Percentiles rank a stretch among this genome's conserved stretches.
phyloP scores from a whole-genome alignment of 2,329 filamentous ascomycete genomes.

The Epichloe brachyelytri region DNA sequence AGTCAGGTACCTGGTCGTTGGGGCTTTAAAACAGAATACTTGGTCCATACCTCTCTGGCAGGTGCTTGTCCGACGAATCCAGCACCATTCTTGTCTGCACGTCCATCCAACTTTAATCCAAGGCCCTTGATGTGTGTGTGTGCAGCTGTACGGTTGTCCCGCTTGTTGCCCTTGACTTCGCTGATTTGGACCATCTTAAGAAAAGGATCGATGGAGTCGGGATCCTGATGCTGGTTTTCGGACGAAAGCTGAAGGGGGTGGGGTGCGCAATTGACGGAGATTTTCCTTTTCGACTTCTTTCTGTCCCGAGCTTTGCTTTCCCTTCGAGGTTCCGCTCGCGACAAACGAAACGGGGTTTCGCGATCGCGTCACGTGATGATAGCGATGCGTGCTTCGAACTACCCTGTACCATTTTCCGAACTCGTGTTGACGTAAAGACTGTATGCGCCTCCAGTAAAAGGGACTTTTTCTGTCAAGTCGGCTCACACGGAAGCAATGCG shows the following conservation, averaged over 20 bases:
- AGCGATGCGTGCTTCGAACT: not conserved
- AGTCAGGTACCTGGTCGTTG: slow-evolving; percentile 9
- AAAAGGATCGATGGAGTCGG: not conserved
- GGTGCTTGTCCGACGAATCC: slow-evolving; percentile 84
- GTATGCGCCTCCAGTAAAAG: too few species aligned
- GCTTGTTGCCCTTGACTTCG: slow-evolving; percentile 86
- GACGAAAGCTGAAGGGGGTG: too few species aligned
- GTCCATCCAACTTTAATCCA: slow-evolving; percentile 74
- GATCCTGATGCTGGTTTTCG: too few species aligned
- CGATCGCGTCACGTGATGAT: not conserved
- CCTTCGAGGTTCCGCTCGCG: not conserved
- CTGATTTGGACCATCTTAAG: slow-evolving; percentile 71
- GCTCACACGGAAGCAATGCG: too few species aligned
- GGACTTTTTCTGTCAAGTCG: too few species aligned
- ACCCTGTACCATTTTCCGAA: not conserved
- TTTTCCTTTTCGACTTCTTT: not conserved
- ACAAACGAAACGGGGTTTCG: not conserved
- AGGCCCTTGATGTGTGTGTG: slow-evolving; percentile 98
- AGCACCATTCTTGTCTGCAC: slow-evolving; percentile 62
- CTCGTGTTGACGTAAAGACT: too few species aligned
- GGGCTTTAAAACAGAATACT: not conserved
- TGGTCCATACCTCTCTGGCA: slow-evolving; percentile 64
- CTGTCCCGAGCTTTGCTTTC: not conserved
- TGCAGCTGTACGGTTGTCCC: slow-evolving; percentile 90
- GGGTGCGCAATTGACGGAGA: not conserved